phyloP scores from a whole-genome alignment of 345 rosid species.

The Gossypium mustelinum region DNA sequence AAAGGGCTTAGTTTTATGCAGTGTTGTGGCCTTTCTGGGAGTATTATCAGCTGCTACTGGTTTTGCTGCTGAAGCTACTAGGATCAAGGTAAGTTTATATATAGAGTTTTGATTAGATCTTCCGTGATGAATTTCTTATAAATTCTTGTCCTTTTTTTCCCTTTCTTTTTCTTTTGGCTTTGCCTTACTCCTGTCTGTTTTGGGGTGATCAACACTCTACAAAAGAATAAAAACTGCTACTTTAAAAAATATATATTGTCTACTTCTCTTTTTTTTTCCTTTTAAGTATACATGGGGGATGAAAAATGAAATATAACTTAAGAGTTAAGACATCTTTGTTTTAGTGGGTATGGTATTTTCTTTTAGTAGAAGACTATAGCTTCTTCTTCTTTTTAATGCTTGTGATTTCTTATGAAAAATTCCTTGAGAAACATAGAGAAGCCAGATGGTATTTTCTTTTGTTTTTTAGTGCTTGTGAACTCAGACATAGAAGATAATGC shows the following conservation, averaged over 20 bases:
- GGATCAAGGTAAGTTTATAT: conserved; percentile 54
- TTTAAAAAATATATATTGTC: not conserved
- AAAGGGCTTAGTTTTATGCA: conserved; percentile 48
- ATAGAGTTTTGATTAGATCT: conserved; percentile 5
- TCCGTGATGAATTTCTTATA: conserved; percentile 9
- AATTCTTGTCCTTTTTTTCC: not conserved
- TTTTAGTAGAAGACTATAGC: not conserved
- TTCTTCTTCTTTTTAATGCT: not conserved
- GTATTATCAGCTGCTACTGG: conserved; percentile 73
- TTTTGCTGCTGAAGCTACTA: conserved; percentile 87
- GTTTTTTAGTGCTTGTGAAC: not conserved
- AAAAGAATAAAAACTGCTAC: conserved; percentile 5
- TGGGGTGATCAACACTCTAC: not conserved
- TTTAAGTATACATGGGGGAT: not conserved
- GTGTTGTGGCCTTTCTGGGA: conserved; percentile 57
- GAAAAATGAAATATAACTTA: not conserved
- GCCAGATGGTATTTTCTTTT: not conserved
- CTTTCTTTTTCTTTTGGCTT: not conserved
- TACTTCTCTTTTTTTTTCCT: not conserved
- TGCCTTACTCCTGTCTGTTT: not conserved
- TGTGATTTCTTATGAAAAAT: not conserved
- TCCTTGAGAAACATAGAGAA: not conserved
- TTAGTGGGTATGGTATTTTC: not conserved
- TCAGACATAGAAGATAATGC: not conserved
- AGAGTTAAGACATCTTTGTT: not conserved